These are phyloP conservation scores for Aspergillus texensis DNA, from an alignment of 2,329 filamentous ascomycete species.

Conservation along the genomic window DNA sequence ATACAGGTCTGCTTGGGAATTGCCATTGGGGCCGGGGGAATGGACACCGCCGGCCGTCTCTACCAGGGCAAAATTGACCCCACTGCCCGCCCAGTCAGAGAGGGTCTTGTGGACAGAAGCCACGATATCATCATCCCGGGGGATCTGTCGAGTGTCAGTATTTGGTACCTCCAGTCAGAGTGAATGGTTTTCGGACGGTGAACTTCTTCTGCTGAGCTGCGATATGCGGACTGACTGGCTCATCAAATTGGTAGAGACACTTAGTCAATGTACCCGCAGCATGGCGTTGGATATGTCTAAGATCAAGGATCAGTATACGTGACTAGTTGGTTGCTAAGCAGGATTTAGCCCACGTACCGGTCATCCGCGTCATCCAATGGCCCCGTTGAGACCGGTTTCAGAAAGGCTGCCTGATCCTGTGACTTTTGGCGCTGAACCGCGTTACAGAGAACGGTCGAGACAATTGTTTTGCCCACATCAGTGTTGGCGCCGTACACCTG, in stretches of 20 bases:
- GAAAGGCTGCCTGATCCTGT: conserved; percentile 59
- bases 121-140: conserved; percentile 55
- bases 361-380: conserved; percentile 70
- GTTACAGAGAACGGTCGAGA: conserved; percentile 72
- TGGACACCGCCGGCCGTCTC: conserved; percentile 84
- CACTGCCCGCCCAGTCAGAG: conserved; percentile 35
- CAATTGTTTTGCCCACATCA: conserved; percentile 80
- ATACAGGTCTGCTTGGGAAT: conserved; percentile 77
- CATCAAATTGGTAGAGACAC: conserved; percentile 71
- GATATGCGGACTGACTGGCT: conserved; percentile 76
- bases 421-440: conserved; percentile 53
- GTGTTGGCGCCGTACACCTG: conserved; percentile 86
- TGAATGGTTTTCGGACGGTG: conserved; percentile 15
- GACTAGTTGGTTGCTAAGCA: neutral
- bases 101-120: conserved; percentile 51
- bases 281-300: conserved; percentile 63
- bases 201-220: conserved; percentile 61
- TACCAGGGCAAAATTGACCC: conserved; percentile 65
- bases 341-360: conserved; percentile 48
- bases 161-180: neutral
- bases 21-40: conserved; percentile 75
- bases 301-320: neutral
- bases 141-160: conserved; percentile 41
- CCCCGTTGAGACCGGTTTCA: conserved; percentile 84
- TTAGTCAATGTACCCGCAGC: conserved; percentile 59